Percentiles rank a stretch among this genome's conserved stretches.
phyloP scores from a whole-genome alignment of 768 basidiomycete species.

The Rhodocollybia butyracea region DNA sequence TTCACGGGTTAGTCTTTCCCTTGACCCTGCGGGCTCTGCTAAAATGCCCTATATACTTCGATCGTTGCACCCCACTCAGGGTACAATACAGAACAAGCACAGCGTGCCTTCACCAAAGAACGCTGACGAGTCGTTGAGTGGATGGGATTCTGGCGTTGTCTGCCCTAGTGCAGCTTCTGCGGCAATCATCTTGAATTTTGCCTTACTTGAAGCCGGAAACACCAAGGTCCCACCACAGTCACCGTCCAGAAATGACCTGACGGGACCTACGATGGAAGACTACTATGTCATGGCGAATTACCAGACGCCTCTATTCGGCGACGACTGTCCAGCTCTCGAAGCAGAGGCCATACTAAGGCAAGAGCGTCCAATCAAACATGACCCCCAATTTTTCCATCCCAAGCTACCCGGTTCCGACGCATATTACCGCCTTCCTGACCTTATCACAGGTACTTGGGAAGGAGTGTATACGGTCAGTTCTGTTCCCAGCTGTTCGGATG shows the following conservation, averaged over 20 bases:
- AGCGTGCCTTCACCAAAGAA: not conserved
- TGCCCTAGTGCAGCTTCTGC: conserved; percentile 38
- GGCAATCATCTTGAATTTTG: conserved; percentile 52
- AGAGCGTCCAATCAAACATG: conserved; percentile 24
- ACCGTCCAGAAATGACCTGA: conserved; percentile 41
- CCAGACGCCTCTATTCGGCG: conserved; percentile 49
- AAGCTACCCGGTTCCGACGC: conserved; percentile 18
- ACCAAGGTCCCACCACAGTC: conserved; percentile 48
- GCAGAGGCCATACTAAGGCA: not conserved
- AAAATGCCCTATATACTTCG: no score
- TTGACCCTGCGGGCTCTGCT: no score
- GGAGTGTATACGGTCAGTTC: conserved; percentile 51
- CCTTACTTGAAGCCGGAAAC: conserved; percentile 42
- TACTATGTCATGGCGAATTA: conserved; percentile 38
- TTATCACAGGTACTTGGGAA: conserved; percentile 58
- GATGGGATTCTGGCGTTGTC: not conserved
- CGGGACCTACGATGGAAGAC: conserved; percentile 55
- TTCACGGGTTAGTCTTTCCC: no score
- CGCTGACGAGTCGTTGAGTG: not conserved
- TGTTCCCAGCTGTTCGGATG: not conserved
- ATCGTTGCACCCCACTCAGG: not conserved
- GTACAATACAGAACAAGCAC: no score
- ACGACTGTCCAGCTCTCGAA: conserved; percentile 21
- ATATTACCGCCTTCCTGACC: conserved; percentile 37
- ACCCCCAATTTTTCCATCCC: conserved; percentile 35